These are phyloP conservation scores for Pseudogymnoascus sp. DNA, from an alignment of 2,329 filamentous ascomycete genomes.

Conservation along the genomic window DNA sequence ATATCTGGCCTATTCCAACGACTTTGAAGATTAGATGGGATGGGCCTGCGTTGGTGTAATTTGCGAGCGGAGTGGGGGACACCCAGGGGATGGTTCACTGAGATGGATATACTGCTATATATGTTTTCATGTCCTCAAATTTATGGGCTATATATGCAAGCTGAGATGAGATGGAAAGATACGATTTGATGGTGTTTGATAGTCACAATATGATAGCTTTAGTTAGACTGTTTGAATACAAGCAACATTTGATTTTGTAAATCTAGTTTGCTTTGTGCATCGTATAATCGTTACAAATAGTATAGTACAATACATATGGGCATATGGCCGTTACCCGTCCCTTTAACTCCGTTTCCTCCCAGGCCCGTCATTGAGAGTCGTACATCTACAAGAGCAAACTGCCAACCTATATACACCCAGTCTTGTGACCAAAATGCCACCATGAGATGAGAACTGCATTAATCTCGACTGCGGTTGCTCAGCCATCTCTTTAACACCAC, in stretches of 20 bases:
- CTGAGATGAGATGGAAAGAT: neutral
- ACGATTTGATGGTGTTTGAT: neutral
- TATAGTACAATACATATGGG: neutral
- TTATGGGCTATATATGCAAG: neutral
- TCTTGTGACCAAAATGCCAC: neutral
- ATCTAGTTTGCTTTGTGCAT: neutral
- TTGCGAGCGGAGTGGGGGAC: neutral
- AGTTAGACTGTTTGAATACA: neutral
- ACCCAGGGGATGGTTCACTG: neutral
- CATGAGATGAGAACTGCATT: neutral
- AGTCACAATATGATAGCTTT: neutral
- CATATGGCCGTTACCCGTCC: neutral
- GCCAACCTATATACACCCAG: neutral
- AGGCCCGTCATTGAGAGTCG: neutral
- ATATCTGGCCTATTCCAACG: slow-evolving; percentile 41
- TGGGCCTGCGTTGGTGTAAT: slow-evolving; percentile 7
- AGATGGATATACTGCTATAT: neutral
- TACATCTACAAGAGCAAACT: neutral
- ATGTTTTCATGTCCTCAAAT: neutral
- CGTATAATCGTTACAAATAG: slow-evolving; percentile 1
- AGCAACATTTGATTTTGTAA: neutral
- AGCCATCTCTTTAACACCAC: slow-evolving; percentile 77
- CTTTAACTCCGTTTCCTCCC: neutral
- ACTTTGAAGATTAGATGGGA: slow-evolving; percentile 26
- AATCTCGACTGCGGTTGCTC: slow-evolving; percentile 58